phyloP scores from a whole-genome alignment of 257 asterid genomes.

The Penstemon newberryi region DNA sequence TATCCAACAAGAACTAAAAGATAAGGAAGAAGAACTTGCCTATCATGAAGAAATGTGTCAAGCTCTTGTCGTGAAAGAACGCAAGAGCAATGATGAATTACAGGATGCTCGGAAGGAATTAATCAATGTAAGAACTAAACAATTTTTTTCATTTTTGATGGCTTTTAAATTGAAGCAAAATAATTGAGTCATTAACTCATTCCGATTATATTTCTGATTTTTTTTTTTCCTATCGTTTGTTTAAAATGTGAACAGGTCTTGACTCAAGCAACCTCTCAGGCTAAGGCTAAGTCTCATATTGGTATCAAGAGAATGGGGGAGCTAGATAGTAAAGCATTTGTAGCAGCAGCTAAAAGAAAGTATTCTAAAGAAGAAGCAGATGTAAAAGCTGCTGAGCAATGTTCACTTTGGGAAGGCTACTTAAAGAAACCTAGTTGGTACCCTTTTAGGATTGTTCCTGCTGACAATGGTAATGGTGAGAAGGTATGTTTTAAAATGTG shows the following conservation, averaged over 20 bases:
- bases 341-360: conserved; percentile 59
- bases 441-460: conserved; percentile 43
- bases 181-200: not conserved
- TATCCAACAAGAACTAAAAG: conserved; percentile 51
- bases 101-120: conserved; percentile 82
- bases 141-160: not conserved
- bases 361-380: conserved; percentile 42
- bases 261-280: conserved; percentile 28
- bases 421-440: conserved; percentile 74
- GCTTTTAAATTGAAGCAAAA: conserved; percentile 13
- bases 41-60: conserved; percentile 52
- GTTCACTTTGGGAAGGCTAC: conserved; percentile 65
- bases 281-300: conserved; percentile 22
- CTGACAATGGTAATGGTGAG: conserved; percentile 24
- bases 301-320: conserved; percentile 81
- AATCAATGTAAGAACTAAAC: conserved; percentile 53
- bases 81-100: conserved; percentile 67
- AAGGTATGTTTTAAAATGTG: conserved; percentile 19
- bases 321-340: conserved; percentile 53
- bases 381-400: conserved; percentile 44
- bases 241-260: conserved; percentile 37
- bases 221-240: not conserved
- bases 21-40: conserved; percentile 66
- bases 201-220: not conserved
- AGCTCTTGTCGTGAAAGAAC: conserved; percentile 60